Evolutionary conservation across 1,284 basidiomycete genomes (phyloP).

Genomic region (Rhodotorula sp.): DNA sequence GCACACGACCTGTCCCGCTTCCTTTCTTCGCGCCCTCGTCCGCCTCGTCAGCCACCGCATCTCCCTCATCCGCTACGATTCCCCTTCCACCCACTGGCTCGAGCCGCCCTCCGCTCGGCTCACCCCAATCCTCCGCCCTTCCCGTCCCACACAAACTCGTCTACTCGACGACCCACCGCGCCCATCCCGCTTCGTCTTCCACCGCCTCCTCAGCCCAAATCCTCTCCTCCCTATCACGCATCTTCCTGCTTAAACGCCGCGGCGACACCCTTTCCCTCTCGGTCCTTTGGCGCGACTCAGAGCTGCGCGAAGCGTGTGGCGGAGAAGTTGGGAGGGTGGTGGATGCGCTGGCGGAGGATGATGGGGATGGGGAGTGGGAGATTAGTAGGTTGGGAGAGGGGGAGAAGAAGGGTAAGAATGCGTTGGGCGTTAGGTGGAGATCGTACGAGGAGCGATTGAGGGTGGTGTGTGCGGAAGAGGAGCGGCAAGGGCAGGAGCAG

Average conservation of each 20-base stretch:
- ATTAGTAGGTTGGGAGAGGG: background rate
- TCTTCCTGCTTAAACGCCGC: background rate
- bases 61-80: too few relatives aligned
- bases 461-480: too few relatives aligned
- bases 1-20: constrained; percentile 23
- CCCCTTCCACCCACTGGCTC: background rate
- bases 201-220: background rate
- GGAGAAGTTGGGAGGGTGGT: background rate
- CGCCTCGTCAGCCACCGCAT: background rate
- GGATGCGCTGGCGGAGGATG: background rate
- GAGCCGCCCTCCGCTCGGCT: background rate
- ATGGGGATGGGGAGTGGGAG: background rate
- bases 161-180: background rate
- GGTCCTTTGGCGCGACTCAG: background rate
- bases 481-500: background rate
- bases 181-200: background rate
- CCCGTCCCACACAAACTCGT: constrained; percentile 10
- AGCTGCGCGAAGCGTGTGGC: background rate
- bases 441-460: background rate
- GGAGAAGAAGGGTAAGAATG: background rate
- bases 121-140: too few relatives aligned
- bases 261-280: background rate
- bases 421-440: constrained; percentile 1
- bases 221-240: background rate
- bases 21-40: constrained; percentile 9